Evolutionary conservation across 2,329 filamentous ascomycete genomes (phyloP).

Genomic region (Xylaria polymorpha): DNA sequence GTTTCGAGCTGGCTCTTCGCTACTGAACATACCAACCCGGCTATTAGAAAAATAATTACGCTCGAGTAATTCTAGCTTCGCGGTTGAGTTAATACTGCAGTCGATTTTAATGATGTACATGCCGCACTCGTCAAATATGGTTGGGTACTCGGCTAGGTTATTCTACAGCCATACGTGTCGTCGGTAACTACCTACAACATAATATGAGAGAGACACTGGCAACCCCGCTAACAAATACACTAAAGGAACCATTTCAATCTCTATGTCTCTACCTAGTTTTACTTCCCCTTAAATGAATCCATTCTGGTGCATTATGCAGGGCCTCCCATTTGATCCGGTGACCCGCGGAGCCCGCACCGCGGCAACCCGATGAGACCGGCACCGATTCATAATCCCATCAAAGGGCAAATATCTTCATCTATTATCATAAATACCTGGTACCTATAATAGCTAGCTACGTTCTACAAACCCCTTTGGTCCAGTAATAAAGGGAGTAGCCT

Average conservation of each 20-base stretch:
- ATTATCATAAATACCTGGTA: neutral
- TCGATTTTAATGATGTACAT: neutral
- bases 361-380: slow-evolving; percentile 20
- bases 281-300: neutral
- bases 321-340: neutral
- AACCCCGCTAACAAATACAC: neutral
- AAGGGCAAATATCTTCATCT: neutral
- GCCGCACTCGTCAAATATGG: neutral
- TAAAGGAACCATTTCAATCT: neutral
- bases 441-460: neutral
- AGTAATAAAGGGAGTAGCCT: neutral
- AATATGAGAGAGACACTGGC: neutral
- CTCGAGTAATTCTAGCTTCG: neutral
- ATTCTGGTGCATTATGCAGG: neutral
- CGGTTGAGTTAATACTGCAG: neutral
- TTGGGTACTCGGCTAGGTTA: neutral
- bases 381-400: slow-evolving; percentile 2
- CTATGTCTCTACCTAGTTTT: neutral
- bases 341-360: slow-evolving; percentile 32
- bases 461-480: neutral
- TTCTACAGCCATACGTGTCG: neutral
- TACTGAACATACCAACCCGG: neutral
- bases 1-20: slow-evolving; percentile 4
- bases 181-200: neutral
- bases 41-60: neutral